Evolutionary conservation across 164 flowering plant genomes (phyloP), one percentile per base, ranked within the genome.

Genomic region (Brasenia schreberi): DNA sequence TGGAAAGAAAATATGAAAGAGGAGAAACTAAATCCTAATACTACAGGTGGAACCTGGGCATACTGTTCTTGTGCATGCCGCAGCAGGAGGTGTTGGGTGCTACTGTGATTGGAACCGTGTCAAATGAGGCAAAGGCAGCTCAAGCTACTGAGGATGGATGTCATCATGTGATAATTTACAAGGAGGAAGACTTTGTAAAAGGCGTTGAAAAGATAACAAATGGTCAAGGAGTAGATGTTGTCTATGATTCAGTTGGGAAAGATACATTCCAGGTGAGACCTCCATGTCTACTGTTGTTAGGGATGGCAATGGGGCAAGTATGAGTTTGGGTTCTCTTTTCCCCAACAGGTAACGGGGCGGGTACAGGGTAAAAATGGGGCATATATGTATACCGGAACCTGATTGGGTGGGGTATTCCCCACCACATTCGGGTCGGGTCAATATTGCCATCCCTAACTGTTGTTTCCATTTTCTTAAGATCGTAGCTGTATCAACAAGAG

Each of bases 11-110:
- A 14, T 12, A 18, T 5, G 18, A 49, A 14, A 33, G 6, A 67
- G 7, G 65, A 17, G 18, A 59, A 18, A 59, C 63, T 53, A 63
- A 62, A 52, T 71, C 2, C 33, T 44, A 43, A 18, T 42, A 43
- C 45, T 64, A 66, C 80, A 90, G 97, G 96, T 93, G 70, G 90
- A 87, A 79, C 68, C 78, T 59, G 90, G 92, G 19, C 96, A 88
- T 71, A 83, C 81, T n/a, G 73, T 90, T 65, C 89, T 93, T 68
- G 82, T 93, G 64, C 98, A 93, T 76, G 96, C 96, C 42, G 96
- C 98, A 74, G 98, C 98, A 69, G 98, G 96, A 67, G 98, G 98
- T 67, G 87, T 84, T 69, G 98, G 98, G 19, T 64, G 98, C 98
- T 65, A 90, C 90, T 63, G 97, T 93, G 11, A 88, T 93, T 70